Evolutionary conservation across 2,329 filamentous ascomycete genomes (phyloP), one percentile per base, ranked within the genome.

Genomic region (Neopestalotiopsis rosae): DNA sequence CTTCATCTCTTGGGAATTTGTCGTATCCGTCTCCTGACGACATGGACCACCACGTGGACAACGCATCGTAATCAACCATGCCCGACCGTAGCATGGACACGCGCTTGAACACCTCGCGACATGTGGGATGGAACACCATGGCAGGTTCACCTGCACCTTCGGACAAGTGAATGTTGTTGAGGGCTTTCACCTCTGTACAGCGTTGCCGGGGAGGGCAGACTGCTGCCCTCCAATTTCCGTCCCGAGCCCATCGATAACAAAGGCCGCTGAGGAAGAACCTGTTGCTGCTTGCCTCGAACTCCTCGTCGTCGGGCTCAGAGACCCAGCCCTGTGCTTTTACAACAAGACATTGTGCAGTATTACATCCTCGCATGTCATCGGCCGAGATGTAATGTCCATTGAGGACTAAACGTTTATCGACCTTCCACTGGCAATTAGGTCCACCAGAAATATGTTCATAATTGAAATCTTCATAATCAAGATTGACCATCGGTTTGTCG

Each of bases 251-350:
- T 14, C 5, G 17, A 17, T 63, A 24, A 32, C 30, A n/a, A n/a
- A 63, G 61, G 14, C 61, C 61, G n/a, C 61, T 45, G 61, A 63
- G 61, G n/a, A 63, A 63, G 34, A 34, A 63, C 6, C 13, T 13
- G 5, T 30, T 30, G 28, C 61, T 30, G 28, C 14, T n/a, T 13
- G 6, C 14, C 61, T 63, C 61, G 61, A 63, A 63, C 13, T 45
- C 30, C 28, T 63, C 5, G 17, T 63, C 61, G 4, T 42, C 61
- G 1, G 61, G 61, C 24, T 34, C 61, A 13, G 61, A 5, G 38
- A 14, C 12, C 61, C 61, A 63, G 14, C 20, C 5, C 5, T 38
- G 7, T 17, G 28, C 5, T 17, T 63, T 63, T 24, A 6, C 24
- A 45, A 63, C 34, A 13, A 63, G n/a, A 32, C 28, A 63, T n/a